phyloP scores from a whole-genome alignment of 2,329 filamentous ascomycete species.

The Pseudohalonectria lignicola region DNA sequence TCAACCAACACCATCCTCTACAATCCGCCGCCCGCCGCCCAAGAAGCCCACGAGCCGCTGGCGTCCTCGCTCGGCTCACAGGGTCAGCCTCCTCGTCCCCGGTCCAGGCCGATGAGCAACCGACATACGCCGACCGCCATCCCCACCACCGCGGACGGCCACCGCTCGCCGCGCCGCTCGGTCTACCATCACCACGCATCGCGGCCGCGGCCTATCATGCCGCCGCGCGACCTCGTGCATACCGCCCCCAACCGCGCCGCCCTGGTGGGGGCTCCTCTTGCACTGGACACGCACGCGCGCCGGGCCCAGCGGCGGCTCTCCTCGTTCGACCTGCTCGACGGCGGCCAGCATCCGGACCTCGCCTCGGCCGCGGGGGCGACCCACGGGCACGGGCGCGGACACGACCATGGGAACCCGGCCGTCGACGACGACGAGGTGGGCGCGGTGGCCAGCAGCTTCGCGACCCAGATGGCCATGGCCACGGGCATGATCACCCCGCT shows the following conservation, averaged over 20 bases:
- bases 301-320: conserved; percentile 41
- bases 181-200: conserved; percentile 31
- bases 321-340: conserved; percentile 53
- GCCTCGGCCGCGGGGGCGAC: conserved; percentile 42
- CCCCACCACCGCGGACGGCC: conserved; percentile 25
- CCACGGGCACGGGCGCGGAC: no score
- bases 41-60: neutral
- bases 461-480: conserved; percentile 68
- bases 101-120: conserved; percentile 24
- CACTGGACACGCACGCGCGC: conserved; percentile 30
- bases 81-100: conserved; percentile 16
- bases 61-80: neutral
- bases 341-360: conserved; percentile 56
- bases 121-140: conserved; percentile 23
- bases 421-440: conserved; percentile 39
- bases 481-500: conserved; percentile 46
- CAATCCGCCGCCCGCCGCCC: conserved; percentile 59
- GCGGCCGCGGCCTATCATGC: conserved; percentile 45
- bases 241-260: conserved; percentile 44
- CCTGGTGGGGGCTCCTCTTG: conserved; percentile 28
- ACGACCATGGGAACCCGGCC: conserved; percentile 18
- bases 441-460: conserved; percentile 63
- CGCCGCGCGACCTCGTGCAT: conserved; percentile 38
- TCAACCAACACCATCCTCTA: conserved; percentile 81
- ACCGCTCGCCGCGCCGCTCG: conserved; percentile 35